phyloP scores from a whole-genome alignment of 257 asterid species.

The Primulina eburnea region DNA sequence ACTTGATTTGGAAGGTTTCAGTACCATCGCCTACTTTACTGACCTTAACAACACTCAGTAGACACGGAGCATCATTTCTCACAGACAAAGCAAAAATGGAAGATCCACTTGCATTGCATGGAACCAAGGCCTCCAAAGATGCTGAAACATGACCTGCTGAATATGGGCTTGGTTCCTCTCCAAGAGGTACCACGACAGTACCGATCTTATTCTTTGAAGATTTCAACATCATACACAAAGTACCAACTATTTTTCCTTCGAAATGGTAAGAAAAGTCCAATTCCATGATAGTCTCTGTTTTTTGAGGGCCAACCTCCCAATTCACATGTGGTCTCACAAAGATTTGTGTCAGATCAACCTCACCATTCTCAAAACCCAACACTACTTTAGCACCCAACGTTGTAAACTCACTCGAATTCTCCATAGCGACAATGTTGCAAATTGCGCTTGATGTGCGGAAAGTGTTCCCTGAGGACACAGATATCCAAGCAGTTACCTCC shows the following conservation, averaged over 20 bases:
- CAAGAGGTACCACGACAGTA: constrained; percentile 71
- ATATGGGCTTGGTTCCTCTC: constrained; percentile 45
- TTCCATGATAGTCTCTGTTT: constrained; percentile 55
- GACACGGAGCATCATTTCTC: constrained; percentile 48
- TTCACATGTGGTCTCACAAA: constrained; percentile 55
- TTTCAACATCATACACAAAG: constrained; percentile 56
- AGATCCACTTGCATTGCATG: constrained; percentile 39
- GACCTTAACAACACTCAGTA: constrained; percentile 51
- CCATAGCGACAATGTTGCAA: constrained; percentile 35
- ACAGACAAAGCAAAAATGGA: constrained; percentile 42
- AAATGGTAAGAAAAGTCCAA: constrained; percentile 54
- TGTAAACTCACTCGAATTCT: constrained; percentile 32
- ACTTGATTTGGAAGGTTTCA: constrained; percentile 46
- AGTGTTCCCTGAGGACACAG: constrained; percentile 52
- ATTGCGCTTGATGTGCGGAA: constrained; percentile 42
- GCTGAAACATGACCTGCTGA: constrained; percentile 36
- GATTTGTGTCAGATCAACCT: constrained; percentile 43
- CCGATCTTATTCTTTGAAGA: constrained; percentile 49
- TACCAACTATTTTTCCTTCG: constrained; percentile 58
- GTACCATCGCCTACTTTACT: constrained; percentile 37
- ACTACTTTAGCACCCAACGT: constrained; percentile 36
- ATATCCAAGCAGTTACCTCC: constrained; percentile 68
- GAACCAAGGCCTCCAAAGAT: constrained; percentile 45
- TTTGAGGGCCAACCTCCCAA: constrained; percentile 72
- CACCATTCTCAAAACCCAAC: constrained; percentile 45